Evolutionary conservation across 805 yeast species (phyloP), one percentile per base, ranked within the genome.

Genomic region (Hanseniaspora mollemarum): DNA sequence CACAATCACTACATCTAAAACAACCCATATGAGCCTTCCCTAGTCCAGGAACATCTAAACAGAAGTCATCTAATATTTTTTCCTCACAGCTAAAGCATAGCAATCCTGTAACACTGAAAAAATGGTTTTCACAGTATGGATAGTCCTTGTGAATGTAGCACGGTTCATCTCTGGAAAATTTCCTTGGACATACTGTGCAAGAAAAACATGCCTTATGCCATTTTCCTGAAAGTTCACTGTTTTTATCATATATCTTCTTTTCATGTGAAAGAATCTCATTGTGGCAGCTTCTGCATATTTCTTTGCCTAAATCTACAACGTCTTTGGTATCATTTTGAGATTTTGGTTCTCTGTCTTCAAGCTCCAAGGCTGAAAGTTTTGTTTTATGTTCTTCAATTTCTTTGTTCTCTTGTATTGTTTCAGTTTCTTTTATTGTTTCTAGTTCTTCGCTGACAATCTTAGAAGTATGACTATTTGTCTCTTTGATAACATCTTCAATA

Each of bases 191-290:
- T 12, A 70, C 65, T 18, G 71, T 66, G 69, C 98, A 92, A 13
- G 69, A 68, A 70, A 92, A 90, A 62, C 98, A 92, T 15, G 71
- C 66, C 36, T 94, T 73, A 62, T 92, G 98, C 97, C 97, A 92
- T 62, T 87, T 90, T 0, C 96, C 97, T 1, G 86, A 75, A 42
- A 83, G 67, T 59, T 81, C 87, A n/a, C 62, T 37, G 36, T 53
- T 58, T 33, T 83, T 84, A 57, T 80, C 83, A 66, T 80, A 83
- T 18, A 90, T 83, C 0, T 92, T 72, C 60, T 81, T 85, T 0
- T 78, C 71, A 1, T 56, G 32, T 4, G 46, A 16, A 4, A 21
- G 12, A 28, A 88, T 79, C n/a, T 65, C 69, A 41, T 63, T 54
- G 4, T 66, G 63, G 67, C 97, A 90, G 31, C 74, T 71, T 53